phyloP scores from a whole-genome alignment of 2,329 filamentous ascomycete genomes.

The Xylariaceae sp. region DNA sequence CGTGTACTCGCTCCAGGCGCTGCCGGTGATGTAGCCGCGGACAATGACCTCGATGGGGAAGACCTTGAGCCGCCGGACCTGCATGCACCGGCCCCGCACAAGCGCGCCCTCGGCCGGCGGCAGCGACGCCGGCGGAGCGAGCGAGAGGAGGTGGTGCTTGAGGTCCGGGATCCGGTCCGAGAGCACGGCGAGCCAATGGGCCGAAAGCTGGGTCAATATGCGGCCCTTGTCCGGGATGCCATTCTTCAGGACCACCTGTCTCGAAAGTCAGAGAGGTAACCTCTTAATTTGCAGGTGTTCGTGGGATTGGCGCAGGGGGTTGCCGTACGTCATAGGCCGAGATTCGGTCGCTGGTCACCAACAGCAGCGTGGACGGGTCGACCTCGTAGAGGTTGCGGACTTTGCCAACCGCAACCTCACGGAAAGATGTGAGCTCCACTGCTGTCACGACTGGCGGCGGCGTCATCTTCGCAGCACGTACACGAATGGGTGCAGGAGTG shows the following conservation, averaged over 20 bases:
- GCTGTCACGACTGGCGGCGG: too few relatives aligned
- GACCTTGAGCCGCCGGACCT: conserved; percentile 63
- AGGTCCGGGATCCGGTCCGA: conserved; percentile 36
- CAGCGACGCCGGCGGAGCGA: conserved; percentile 27
- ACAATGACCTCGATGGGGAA: conserved; percentile 77
- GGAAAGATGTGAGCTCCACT: too few relatives aligned
- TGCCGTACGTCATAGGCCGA: conserved; percentile 96
- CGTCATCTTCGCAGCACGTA: too few relatives aligned
- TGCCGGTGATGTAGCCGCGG: conserved; percentile 79
- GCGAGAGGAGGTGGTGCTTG: conserved; percentile 43
- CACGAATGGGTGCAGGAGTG: too few relatives aligned
- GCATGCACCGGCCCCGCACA: conserved; percentile 64
- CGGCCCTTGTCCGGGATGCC: conserved; percentile 46
- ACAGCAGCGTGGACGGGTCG: conserved; percentile 63
- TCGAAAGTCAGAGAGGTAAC: background rate
- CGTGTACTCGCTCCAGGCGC: conserved; percentile 71
- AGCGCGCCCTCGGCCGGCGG: conserved; percentile 39
- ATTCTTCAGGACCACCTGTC: conserved; percentile 41
- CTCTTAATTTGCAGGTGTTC: background rate
- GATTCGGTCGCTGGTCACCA: conserved; percentile 82
- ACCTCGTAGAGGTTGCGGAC: conserved; percentile 75
- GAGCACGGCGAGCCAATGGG: conserved; percentile 47
- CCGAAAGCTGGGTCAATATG: conserved; percentile 37
- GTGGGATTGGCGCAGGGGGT: background rate
- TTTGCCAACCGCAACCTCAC: conserved; percentile 47